Evolutionary conservation across 1,139 yeast species (phyloP), one percentile per base, ranked within the genome.

Genomic region (Candida freyschussii): DNA sequence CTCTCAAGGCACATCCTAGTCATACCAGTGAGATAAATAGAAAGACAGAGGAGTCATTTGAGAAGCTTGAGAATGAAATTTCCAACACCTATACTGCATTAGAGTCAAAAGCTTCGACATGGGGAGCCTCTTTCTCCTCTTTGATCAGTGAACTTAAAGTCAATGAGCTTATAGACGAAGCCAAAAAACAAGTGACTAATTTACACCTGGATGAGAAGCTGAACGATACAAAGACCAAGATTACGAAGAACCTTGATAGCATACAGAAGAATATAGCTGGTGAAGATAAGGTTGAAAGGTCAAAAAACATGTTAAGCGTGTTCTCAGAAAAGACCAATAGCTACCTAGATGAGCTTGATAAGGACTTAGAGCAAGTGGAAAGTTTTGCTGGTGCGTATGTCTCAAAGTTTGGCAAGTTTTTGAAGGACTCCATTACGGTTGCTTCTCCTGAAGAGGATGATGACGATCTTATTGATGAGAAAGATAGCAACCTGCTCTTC

Each of bases 361-460:
- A 72, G 17, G 82, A 75, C 43, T 63, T 84, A 32, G 94, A 80
- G 46, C 64, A 65, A 35, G 73, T 83, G 8, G 94, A 43, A 81
- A 52, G 69, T 67, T 39, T 63, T 28, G 86, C 91, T 0, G 74
- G 80, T 0, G 65, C 66, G 20, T 77, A 75, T 43, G 73, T 78
- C 11, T 56, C 64, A 26, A 74, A 69, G 50, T 62, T 82, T 37
- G 72, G 87, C 4, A 65, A 75, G 5, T 71, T 80, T 45, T 63
- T 81, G 32, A 66, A 75, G 26, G 72, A 63, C 5, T 69, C 78
- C 5, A 71, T 76, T 6, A 48, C 66, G 1, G 63, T 75, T 3
- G 62, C 57, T 10, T 59, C 36, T 8, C 39, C 37, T 8, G 45
- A 41, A 13, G 35, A 37, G 7, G 45, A 45, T 13, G 43, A 36